phyloP scores from a whole-genome alignment of 305 asterid genomes.

The Solanum aculeatissimum region DNA sequence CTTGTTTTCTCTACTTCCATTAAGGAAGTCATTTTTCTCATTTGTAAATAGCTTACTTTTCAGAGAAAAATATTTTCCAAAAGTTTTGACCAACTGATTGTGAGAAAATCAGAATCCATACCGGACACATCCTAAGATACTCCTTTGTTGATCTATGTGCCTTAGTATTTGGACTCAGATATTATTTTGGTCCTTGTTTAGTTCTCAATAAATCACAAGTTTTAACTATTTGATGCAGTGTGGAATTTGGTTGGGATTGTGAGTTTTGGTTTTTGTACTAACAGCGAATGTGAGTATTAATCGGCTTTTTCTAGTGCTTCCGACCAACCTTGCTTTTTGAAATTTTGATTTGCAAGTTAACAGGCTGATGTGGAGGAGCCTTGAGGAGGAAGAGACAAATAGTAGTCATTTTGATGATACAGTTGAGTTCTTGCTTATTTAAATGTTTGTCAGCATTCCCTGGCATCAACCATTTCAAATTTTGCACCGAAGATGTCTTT shows the following conservation, averaged over 20 bases:
- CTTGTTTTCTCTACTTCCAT: no score
- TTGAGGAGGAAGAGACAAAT: background rate
- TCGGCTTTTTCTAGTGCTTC: background rate
- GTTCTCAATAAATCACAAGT: background rate
- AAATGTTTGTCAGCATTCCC: slow-evolving; percentile 2
- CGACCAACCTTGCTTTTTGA: background rate
- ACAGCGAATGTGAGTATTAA: background rate
- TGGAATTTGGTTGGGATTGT: background rate
- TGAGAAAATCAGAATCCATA: no score
- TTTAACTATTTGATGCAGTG: background rate
- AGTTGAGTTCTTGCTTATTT: background rate
- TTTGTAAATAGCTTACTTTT: no score
- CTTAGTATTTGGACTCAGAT: background rate
- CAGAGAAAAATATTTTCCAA: no score
- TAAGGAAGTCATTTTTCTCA: no score
- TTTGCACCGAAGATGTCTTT: slow-evolving; percentile 25
- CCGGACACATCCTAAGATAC: background rate
- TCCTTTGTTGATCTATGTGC: background rate
- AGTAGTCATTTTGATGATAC: background rate
- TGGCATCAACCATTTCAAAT: slow-evolving; percentile 1
- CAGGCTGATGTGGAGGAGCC: background rate
- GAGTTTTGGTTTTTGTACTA: background rate
- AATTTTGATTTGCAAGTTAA: background rate
- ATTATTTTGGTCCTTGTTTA: background rate
- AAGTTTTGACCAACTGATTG: no score